A percentile compares a stretch with the other conserved stretches of the same genome.
Conservation (phyloP, 768 basidiomycete species). For the Rhodocollybia butyracea region DNA sequence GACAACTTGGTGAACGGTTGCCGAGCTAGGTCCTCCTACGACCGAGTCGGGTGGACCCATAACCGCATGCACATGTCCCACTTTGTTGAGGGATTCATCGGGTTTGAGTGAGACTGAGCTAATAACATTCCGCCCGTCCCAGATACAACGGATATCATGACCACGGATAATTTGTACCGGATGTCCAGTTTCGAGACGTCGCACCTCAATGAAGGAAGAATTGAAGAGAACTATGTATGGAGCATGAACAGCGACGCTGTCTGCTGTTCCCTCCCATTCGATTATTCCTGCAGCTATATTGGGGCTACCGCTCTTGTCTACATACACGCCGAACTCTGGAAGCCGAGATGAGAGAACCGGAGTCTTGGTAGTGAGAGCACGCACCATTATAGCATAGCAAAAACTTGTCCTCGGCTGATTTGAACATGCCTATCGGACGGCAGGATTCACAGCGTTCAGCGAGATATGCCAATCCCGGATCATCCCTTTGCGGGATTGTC, state of each 20-base stretch:
- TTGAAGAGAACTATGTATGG: conserved; percentile 90
- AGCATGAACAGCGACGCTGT: conserved; percentile 84
- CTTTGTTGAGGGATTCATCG: conserved; percentile 52
- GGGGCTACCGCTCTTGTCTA: conserved; percentile 88
- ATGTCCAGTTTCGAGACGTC: conserved; percentile 77
- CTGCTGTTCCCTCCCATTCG: conserved; percentile 94
- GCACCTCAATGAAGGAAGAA: conserved; percentile 85
- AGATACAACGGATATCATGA: conserved; percentile 81
- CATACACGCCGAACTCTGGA: conserved; percentile 87
- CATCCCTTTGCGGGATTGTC: conserved; percentile 83
- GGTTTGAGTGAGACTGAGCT: conserved; percentile 32
- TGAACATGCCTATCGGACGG: conserved; percentile 87
- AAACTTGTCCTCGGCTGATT: conserved; percentile 81
- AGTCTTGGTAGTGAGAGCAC: conserved; percentile 12
- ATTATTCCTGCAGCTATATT: conserved; percentile 68
- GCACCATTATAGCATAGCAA: conserved; percentile 85
- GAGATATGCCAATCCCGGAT: conserved; percentile 58
- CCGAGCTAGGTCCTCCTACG: conserved; percentile 28
- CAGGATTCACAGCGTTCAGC: conserved; percentile 80
- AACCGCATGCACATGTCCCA: conserved; percentile 84
- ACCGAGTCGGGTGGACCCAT: conserved; percentile 64
- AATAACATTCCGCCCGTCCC: conserved; percentile 73
- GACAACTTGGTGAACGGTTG: conserved; percentile 69
- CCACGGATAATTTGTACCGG: conserved; percentile 82
- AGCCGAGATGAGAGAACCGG: neutral